Evolutionary conservation across 805 yeast species (phyloP).

Genomic region (Ogataea nitratoaversa): DNA sequence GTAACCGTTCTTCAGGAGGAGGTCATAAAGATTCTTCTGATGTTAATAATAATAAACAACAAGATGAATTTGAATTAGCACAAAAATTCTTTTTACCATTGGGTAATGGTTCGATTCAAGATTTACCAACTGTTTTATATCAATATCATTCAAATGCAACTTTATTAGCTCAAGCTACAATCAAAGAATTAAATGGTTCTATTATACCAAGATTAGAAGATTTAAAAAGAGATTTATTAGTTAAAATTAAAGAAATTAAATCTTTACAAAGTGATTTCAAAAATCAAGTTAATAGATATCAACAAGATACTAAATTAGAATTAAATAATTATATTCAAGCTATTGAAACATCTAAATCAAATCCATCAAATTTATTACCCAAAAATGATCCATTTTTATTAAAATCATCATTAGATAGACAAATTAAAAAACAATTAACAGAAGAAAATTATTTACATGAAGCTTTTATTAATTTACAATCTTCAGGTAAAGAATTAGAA

Average conservation of each 20-base stretch:
- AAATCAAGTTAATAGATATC: constrained; percentile 66
- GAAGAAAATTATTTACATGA: constrained; percentile 88
- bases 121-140: constrained; percentile 64
- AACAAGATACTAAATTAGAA: constrained; percentile 57
- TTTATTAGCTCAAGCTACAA: constrained; percentile 49
- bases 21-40: constrained; percentile 17
- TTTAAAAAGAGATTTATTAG: constrained; percentile 67
- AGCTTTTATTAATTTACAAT: constrained; percentile 82
- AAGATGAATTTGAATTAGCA: constrained; percentile 34
- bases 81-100: constrained; percentile 62
- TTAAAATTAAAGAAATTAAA: constrained; percentile 84
- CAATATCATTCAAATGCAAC: constrained; percentile 56
- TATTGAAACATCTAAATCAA: constrained; percentile 55
- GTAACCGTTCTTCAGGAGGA: constrained; percentile 5
- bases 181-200: constrained; percentile 56
- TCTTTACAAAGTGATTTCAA: constrained; percentile 81
- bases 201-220: constrained; percentile 66
- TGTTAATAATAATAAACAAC: constrained; percentile 16
- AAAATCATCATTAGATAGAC: constrained; percentile 67
- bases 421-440: constrained; percentile 67
- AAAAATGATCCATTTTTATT: constrained; percentile 80
- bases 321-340: constrained; percentile 54
- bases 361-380: constrained; percentile 40
- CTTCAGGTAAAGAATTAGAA: constrained; percentile 83
- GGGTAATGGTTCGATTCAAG: constrained; percentile 80